Evolutionary conservation across 495 filamentous ascomycete species (phyloP), one percentile per base, ranked within the genome.

Genomic region (Xylaria bambusicola): DNA sequence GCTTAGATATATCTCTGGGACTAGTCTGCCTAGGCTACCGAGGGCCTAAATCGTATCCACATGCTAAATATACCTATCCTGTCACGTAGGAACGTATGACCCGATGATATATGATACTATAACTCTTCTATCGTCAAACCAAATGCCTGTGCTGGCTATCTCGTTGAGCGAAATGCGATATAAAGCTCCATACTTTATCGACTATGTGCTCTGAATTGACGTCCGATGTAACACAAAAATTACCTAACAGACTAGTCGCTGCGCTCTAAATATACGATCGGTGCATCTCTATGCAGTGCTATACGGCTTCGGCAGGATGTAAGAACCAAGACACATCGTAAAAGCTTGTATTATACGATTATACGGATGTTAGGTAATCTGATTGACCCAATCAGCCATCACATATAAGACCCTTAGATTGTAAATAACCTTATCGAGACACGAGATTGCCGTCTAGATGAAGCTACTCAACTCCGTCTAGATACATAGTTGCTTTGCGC

Each of bases 271-370:
- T 29, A 53, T 41, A 53, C 50, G 50, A 41, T 53, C 13, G 18
- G 50, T 53, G 50, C 50, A 53, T 35, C 10, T 38, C 15, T 20
- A 24, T 27, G 21, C 50, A 53, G 40, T 10, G 7, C 12, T 53
- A 53, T 53, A 53, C 50, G 50, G 13, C 23, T 3, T 23, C 26
- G 26, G 35, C 50, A 41, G n/a, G 36, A 18, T 23, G 50, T n/a
- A n/a, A n/a, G n/a, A n/a, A n/a, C 35, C 23, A 40, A 52, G 50
- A 40, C 9, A 2, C 12, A 35, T 35, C 1, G 33, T 38, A 21
- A 33, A 33, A 5, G 18, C 21, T 36, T 24, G n/a, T 6, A 29
- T 38, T 52, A 38, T 52, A 29, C 3, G 33, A 24, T 38, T 24
- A 23, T 23, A 17, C 48, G 27, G 26, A 36, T 20, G 35, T 40